Base-by-base conservation (phyloP, 768 basidiomycete genomes). In the Infundibulicybe gibba region DNA sequence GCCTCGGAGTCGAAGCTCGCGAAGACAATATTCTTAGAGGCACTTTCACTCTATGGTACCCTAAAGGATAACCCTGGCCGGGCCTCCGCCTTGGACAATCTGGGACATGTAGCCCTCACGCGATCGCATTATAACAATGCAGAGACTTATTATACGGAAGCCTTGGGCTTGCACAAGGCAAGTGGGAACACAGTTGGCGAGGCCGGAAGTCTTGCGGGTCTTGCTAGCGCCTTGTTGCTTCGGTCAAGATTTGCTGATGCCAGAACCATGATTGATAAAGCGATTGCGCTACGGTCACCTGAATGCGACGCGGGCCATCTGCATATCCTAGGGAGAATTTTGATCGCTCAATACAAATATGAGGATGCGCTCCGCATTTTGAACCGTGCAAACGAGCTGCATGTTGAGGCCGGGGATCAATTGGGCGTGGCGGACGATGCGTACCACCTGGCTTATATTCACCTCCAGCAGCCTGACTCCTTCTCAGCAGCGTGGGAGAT, bases 221-320 rank as follows among this genome's bases (percentile, higher is more conserved):
- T 62, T 5, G 54, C 60, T 1, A 54, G 49, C 13, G 52, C 56
- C 14, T 47, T 52, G 19, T 50, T 65, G 4, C 56, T 63, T 15
- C 58, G 57, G 10, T 65, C 60, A 14, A 44, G 50, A 15, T 61
- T 60, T 43, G 16, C 30, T 17, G 55, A 61, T 16, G 61, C 63
- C 1, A 49, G 53, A 16, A 32, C 19, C n/a, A n/a, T n/a, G n/a
- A n/a, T n/a, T n/a, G n/a, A n/a, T n/a, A n/a, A n/a, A n/a, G n/a
- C n/a, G n/a, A n/a, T n/a, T n/a, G n/a, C n/a, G n/a, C n/a, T n/a
- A n/a, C n/a, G n/a, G n/a, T n/a, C n/a, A n/a, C n/a, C n/a, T n/a
- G n/a, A n/a, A n/a, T n/a, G n/a, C n/a, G n/a, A n/a, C n/a, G n/a
- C n/a, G n/a, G n/a, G n/a, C n/a, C n/a, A n/a, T n/a, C n/a, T 34